These are phyloP conservation scores for Colletotrichum noveboracense DNA, from an alignment of 2,329 filamentous ascomycete genomes.

Conservation along the genomic window DNA sequence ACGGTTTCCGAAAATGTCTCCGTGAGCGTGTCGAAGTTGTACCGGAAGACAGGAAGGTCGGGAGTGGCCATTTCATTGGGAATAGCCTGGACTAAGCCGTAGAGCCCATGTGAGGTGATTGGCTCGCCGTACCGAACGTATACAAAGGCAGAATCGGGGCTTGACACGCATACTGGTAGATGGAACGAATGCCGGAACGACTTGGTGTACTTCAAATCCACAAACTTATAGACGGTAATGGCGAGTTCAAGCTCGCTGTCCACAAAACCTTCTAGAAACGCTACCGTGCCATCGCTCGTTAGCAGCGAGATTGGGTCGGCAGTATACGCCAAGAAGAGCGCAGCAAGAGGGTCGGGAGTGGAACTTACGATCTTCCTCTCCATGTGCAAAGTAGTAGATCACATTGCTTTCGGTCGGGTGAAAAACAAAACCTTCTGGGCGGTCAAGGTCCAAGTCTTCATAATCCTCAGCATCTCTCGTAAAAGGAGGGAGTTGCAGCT, in stretches of 20 bases:
- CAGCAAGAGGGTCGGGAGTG: too few species aligned
- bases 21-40: neutral
- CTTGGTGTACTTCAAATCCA: too few species aligned
- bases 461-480: too few species aligned
- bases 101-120: neutral
- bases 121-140: neutral
- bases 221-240: too few species aligned
- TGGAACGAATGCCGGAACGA: too few species aligned
- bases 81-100: neutral
- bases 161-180: too few species aligned
- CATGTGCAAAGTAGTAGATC: neutral
- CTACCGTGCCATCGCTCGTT: neutral
- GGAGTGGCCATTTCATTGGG: neutral
- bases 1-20: neutral
- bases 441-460: too few species aligned
- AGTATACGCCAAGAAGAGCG: too few species aligned
- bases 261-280: too few species aligned
- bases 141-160: too few species aligned
- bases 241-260: rapidly evolving
- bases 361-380: neutral
- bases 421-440: neutral
- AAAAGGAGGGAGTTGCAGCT: neutral
- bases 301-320: neutral
- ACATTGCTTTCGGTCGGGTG: neutral
- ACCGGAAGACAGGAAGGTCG: neutral